Evolutionary conservation across 169 alveolate species (phyloP), one percentile per base, ranked within the genome.

Genomic region (Babesia gibsoni): DNA sequence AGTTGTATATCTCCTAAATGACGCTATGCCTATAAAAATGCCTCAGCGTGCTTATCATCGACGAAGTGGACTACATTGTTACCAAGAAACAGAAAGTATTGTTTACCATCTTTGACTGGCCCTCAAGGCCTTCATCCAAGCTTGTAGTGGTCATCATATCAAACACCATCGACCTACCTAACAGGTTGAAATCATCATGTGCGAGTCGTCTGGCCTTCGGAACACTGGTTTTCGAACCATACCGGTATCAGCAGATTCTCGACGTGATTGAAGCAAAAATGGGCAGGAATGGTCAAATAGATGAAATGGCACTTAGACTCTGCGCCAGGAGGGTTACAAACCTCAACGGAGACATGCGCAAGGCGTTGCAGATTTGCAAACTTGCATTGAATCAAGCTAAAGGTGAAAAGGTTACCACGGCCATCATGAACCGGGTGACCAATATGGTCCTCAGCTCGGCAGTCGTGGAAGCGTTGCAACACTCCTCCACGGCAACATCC

Each of bases 31-130:
- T 14, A 39, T 39, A 14, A 39, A 14, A 14, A 14, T 14, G 14
- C 48, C n/a, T n/a, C 52, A 41, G 72, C 48, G 80, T 89, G 20
- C 61, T 89, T 20, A 72, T 89, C 7, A 68, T 89, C 22, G 94
- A 89, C 52, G 94, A 89, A 72, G 84, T 73, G 0, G 94, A 89
- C 41, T 89, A 85, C 32, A 67, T 91, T 30, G 88, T 84, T 12
- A 87, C 92, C 10, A 67, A 58, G 53, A 81, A 84, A 43, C 95
- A 90, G 65, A 86, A 82, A 57, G 94, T 92, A 22, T 63, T 92
- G 46, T 92, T 89, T 78, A 90, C 93, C n/a, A 68, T 92, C 25
- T 92, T 92, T 63, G 93, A 92, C 74, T 89, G 94, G 93, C 94
- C 96, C 20, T 80, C 91, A 4, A 67, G 84, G 64, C 69, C 68